Evolutionary conservation across 345 rosid species (phyloP).

Genomic region (Lepidium africanum): DNA sequence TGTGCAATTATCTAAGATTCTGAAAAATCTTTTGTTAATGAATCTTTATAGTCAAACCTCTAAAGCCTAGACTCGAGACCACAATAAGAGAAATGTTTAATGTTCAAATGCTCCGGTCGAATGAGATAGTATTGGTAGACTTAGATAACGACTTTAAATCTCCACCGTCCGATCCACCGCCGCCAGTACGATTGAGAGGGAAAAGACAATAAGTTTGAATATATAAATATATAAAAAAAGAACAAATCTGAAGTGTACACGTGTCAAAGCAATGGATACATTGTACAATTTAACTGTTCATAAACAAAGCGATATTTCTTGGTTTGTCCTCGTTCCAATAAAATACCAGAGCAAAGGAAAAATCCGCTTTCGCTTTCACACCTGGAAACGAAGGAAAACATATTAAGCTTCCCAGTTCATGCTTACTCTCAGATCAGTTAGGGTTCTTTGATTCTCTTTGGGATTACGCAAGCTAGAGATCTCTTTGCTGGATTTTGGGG

Average conservation of each 20-base stretch:
- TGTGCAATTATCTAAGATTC: neutral
- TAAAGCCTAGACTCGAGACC: neutral
- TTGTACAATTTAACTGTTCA: neutral
- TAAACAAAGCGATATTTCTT: neutral
- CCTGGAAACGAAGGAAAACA: slow-evolving; percentile 16
- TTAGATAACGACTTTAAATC: slow-evolving; percentile 2
- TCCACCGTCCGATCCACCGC: slow-evolving; percentile 20
- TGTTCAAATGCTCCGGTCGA: neutral
- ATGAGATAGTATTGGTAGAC: neutral
- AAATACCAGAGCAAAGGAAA: neutral
- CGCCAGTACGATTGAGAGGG: slow-evolving; percentile 3
- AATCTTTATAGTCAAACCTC: neutral
- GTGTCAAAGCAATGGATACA: neutral
- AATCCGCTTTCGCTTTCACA: slow-evolving; percentile 19
- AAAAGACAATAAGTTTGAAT: neutral
- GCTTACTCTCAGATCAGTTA: slow-evolving; percentile 24
- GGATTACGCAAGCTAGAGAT: slow-evolving; percentile 16
- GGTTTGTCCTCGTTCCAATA: slow-evolving; percentile 6
- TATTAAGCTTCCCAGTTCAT: slow-evolving; percentile 15
- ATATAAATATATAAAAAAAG: neutral
- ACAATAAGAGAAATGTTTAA: neutral
- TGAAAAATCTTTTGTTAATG: neutral
- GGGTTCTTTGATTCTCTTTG: slow-evolving; percentile 17
- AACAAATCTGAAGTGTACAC: neutral
- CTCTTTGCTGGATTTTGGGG: neutral